Base-by-base conservation (phyloP, 306 rosid species). In the Lathyrus aphaca region DNA sequence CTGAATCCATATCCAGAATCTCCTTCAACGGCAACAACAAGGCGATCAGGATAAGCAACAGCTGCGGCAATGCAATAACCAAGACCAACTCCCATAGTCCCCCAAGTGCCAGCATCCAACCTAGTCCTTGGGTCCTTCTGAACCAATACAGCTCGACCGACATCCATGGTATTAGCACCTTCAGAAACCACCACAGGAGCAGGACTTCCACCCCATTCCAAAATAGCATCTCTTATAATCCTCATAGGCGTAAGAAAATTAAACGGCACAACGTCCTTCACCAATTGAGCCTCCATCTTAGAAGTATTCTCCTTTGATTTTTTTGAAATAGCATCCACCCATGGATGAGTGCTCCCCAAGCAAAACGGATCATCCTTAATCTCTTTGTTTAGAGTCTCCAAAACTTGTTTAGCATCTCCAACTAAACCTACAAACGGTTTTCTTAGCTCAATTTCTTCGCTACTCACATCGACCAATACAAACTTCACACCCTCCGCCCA, bases 11-110 rank as follows among this genome's bases (percentile, higher is more conserved):
- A 91, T 71, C 92, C 99, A 71, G 99, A 94, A 81, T 94, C 97
- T 19, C 99, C 99, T 80, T 94, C 99, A 49, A 90, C 95, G 0
- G 92, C 97, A 57, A 94, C 95, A 0, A 94, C 96, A 30, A 94
- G 94, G 53, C 99, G 86, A 42, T 38, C 87, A 0, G 97, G 99
- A 0, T 82, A 85, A 75, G 99, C 99, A 37, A 87, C 95, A 0
- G 99, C 89, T 1, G 96, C 99, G 0, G 99, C 99, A 80, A 94
- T 94, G 83, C 97, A 94, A 73, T 94, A 94, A 59, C 99, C 99
- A 29, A 94, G 82, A 56, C 99, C 99, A 69, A 94, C 91, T 50
- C 99, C 86, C 82, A 82, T 82, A 7, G 86, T 82, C 66, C 86
- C 99, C 99, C 86, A 82, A 14, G 86, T 82, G 29, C 86, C 86